These are phyloP conservation scores for Suillus lakei DNA, from an alignment of 768 basidiomycete genomes.

Conservation along the genomic window DNA sequence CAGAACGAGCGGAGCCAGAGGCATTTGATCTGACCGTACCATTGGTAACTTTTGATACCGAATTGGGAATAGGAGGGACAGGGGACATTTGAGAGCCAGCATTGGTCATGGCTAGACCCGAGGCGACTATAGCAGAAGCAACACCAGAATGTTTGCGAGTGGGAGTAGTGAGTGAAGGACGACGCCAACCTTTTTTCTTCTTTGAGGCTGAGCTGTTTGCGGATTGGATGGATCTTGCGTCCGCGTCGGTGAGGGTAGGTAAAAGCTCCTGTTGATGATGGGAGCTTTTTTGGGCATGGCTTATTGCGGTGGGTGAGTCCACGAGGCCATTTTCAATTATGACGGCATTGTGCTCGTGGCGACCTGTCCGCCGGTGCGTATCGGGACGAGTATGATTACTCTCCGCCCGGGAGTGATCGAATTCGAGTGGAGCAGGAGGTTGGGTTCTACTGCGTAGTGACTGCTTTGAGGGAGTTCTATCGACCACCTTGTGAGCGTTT, in stretches of 20 bases:
- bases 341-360: slow-evolving; percentile 24
- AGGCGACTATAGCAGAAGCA: background rate
- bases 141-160: slow-evolving; percentile 54
- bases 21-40: slow-evolving; percentile 16
- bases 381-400: slow-evolving; percentile 10
- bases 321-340: slow-evolving; percentile 15
- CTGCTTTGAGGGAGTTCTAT: slow-evolving; percentile 27
- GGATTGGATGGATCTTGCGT: slow-evolving; percentile 31
- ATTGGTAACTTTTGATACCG: slow-evolving; percentile 24
- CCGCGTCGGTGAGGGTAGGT: slow-evolving; percentile 22
- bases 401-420: slow-evolving; percentile 13
- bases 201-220: slow-evolving; percentile 31
- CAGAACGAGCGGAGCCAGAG: slow-evolving; percentile 6
- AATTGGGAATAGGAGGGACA: slow-evolving; percentile 36
- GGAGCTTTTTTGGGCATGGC: slow-evolving; percentile 17
- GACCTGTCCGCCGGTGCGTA: slow-evolving; percentile 16
- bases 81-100: slow-evolving; percentile 52
- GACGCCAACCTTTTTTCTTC: slow-evolving; percentile 24
- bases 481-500: slow-evolving; percentile 10
- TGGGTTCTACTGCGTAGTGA: slow-evolving; percentile 31
- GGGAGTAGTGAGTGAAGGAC: slow-evolving; percentile 16
- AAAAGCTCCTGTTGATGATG: slow-evolving; percentile 20
- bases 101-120: slow-evolving; percentile 70
- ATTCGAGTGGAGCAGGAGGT: slow-evolving; percentile 34
- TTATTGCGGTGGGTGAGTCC: slow-evolving; percentile 26